Percentiles rank a stretch among this genome's conserved stretches.
Evolutionary conservation across 495 filamentous ascomycete genomes (phyloP).

Genomic region (Annulohypoxylon stygium): DNA sequence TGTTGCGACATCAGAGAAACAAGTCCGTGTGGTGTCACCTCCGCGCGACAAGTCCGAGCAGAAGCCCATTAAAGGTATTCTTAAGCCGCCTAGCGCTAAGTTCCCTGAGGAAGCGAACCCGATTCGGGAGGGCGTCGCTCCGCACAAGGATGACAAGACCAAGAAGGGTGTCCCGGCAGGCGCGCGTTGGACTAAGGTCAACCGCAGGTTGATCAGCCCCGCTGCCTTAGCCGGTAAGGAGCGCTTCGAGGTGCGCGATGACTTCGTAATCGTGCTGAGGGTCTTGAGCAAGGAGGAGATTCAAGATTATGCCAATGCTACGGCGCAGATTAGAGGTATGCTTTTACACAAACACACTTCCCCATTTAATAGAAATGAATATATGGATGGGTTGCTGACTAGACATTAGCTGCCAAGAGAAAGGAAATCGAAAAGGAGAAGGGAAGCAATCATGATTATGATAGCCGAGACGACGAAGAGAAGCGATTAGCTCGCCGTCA

Average conservation of each 20-base stretch:
- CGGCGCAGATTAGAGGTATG: slow-evolving; percentile 81
- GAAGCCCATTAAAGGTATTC: slow-evolving; percentile 73
- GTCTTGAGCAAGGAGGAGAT: slow-evolving; percentile 87
- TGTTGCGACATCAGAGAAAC: slow-evolving; percentile 51
- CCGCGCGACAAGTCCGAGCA: slow-evolving; percentile 60
- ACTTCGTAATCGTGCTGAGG: slow-evolving; percentile 86
- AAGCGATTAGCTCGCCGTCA: slow-evolving; percentile 47
- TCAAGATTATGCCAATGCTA: slow-evolving; percentile 79
- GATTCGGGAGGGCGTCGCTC: slow-evolving; percentile 89
- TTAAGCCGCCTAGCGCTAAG: slow-evolving; percentile 77
- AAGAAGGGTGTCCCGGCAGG: slow-evolving; percentile 76
- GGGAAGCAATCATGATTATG: slow-evolving; percentile 41
- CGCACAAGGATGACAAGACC: slow-evolving; percentile 83
- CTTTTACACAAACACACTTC: not conserved
- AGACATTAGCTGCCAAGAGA: slow-evolving; percentile 52
- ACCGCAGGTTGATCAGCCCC: slow-evolving; percentile 84
- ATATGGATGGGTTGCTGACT: slow-evolving; percentile 5
- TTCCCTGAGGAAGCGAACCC: slow-evolving; percentile 85
- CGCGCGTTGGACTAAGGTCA: slow-evolving; percentile 91
- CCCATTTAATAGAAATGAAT: not conserved
- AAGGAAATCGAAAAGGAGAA: slow-evolving; percentile 54
- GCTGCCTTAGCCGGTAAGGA: slow-evolving; percentile 82
- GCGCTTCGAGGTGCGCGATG: slow-evolving; percentile 82
- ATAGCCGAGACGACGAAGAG: slow-evolving; percentile 48
- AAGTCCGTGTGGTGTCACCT: slow-evolving; percentile 68